phyloP scores from a whole-genome alignment of 179 eudicot species.

The Spinacia oleracea region DNA sequence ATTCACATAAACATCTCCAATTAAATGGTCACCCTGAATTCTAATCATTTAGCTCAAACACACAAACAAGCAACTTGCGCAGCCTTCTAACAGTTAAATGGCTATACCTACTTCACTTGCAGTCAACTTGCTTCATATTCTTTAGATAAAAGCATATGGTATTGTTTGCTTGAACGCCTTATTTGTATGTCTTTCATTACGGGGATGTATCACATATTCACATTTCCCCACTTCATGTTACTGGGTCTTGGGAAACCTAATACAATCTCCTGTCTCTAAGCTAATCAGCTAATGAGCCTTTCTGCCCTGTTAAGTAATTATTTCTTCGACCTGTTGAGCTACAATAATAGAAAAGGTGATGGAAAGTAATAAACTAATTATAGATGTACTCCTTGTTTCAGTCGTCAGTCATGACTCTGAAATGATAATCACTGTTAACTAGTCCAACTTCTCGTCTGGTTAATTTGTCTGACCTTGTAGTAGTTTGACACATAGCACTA shows the following conservation, averaged over 20 bases:
- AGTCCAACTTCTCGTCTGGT: no score
- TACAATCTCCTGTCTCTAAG: not conserved
- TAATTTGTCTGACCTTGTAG: no score
- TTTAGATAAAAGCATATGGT: not conserved
- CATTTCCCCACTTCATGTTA: not conserved
- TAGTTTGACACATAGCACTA: no score
- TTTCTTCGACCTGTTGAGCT: not conserved
- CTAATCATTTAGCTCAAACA: not conserved
- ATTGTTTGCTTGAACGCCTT: not conserved
- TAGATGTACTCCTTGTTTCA: not conserved
- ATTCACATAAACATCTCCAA: not conserved
- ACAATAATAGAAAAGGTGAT: not conserved
- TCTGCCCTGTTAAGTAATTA: not conserved
- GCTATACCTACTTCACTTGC: not conserved
- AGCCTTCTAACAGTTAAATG: not conserved
- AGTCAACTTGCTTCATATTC: not conserved
- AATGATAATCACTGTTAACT: not conserved
- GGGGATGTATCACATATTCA: not conserved
- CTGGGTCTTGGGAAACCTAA: not conserved
- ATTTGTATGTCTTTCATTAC: not conserved
- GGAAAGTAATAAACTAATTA: not conserved
- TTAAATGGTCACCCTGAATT: not conserved
- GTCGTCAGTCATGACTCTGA: not conserved
- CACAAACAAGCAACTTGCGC: not conserved
- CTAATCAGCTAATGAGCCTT: not conserved